Base-by-base conservation (phyloP, 805 yeast genomes). In the Nakazawaea ernobii region DNA sequence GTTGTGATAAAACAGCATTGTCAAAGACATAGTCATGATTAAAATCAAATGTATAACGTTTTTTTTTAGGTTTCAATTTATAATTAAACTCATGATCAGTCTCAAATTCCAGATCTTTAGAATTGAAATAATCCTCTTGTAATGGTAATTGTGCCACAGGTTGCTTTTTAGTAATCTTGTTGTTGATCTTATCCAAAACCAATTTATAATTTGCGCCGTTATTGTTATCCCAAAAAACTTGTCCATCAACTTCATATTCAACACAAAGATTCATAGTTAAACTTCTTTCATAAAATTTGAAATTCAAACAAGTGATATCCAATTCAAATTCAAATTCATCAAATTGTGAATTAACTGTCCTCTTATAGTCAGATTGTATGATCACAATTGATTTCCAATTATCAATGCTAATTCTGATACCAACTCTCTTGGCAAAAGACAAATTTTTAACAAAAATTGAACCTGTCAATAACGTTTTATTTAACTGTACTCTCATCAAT, bases 311-410 rank as follows among this genome's bases (percentile, higher is more conserved):
- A 24, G 61, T 55, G 49, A 74, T 59, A 33, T 75, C 74, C 35
- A 80, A 69, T 42, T 69, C 69, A 56, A 81, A 79, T 42, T 71
- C 69, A 60, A 81, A 72, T 52, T 66, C 68, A 52, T 72, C 77
- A 46, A 60, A 70, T n/a, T 45, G 42, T 1, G 49, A 20, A 41
- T 53, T 51, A 27, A 60, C 60, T 46, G 49, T 55, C 54, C 32
- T 55, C 56, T 42, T 59, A 57, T 8, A 58, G 44, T 26, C 49
- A 56, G 45, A 54, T 61, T 50, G 48, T 74, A 60, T 72, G 68
- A 60, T 73, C 75, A 53, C 67, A 66, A 54, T 72, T 56, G 74
- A 70, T 43, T 68, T 65, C 77, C 77, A 81, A 48, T 68, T 59
- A 61, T 80, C 75, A 46, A 68, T 61, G 4, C 84, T 71, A 49